These are phyloP conservation scores for Curvularia sp. DNA, from an alignment of 2,329 filamentous ascomycete genomes.

Conservation along the genomic window DNA sequence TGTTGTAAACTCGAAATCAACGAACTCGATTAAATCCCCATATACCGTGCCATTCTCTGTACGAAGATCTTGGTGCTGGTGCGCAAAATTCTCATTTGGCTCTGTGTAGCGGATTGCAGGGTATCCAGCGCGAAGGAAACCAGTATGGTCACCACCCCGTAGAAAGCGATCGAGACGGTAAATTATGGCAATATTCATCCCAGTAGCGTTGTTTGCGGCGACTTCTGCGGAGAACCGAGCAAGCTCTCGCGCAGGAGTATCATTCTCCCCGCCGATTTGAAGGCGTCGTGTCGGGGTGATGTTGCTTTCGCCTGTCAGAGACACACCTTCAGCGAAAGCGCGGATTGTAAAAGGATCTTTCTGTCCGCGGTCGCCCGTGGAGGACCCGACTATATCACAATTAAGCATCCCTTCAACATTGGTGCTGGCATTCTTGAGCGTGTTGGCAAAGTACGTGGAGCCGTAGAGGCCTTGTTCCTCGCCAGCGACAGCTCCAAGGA, in stretches of 20 bases:
- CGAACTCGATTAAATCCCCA: constrained; percentile 63
- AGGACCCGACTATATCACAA: constrained; percentile 64
- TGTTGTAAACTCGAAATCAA: constrained; percentile 63
- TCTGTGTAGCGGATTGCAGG: constrained; percentile 64
- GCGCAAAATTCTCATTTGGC: constrained; percentile 63
- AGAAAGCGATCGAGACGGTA: constrained; percentile 65
- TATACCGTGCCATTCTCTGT: constrained; percentile 60
- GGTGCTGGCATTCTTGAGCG: constrained; percentile 58
- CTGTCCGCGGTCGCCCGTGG: constrained; percentile 55
- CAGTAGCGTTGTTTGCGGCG: constrained; percentile 58
- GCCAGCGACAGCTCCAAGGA: constrained; percentile 64
- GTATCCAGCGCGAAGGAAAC: constrained; percentile 64
- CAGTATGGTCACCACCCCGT: constrained; percentile 63
- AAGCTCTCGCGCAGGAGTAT: constrained; percentile 62
- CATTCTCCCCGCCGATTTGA: constrained; percentile 58
- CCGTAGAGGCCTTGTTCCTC: constrained; percentile 66
- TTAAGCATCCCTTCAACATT: constrained; percentile 66
- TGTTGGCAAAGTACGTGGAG: constrained; percentile 60
- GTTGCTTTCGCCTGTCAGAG: constrained; percentile 51
- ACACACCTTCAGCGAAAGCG: constrained; percentile 61
- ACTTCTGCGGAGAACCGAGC: constrained; percentile 64
- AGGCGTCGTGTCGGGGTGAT: constrained; percentile 51
- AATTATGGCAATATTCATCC: constrained; percentile 64
- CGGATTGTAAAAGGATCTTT: constrained; percentile 61
- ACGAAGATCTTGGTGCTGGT: constrained; percentile 64